Base-by-base conservation (phyloP, 2,329 filamentous ascomycete genomes). In the Calonectria montana region DNA sequence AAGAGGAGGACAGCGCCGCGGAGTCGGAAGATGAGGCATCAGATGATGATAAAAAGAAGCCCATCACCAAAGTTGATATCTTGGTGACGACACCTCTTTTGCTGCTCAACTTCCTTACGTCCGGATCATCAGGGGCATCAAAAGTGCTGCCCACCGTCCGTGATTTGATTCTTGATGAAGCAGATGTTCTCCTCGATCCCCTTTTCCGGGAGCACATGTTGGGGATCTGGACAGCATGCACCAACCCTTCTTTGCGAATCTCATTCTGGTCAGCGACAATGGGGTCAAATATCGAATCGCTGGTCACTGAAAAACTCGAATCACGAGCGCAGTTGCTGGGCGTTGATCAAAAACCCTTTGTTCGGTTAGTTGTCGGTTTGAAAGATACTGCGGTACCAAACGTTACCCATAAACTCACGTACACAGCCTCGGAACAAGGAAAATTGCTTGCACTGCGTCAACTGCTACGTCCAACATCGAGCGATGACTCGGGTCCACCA, bases 221-320 rank as follows among this genome's bases (percentile, higher is more conserved):
- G 43, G 89, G 90, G 4, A 92, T 98, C 73, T 98, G 96, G 95
- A 90, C 91, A 48, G 90, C 94, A 3, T 96, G 96, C 82, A 91
- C 87, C 2, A 92, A 92, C 76, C 87, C 90, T 3, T 84, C 88
- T n/a, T 86, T 98, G 10, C 90, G 92, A 27, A 88, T 95, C 4
- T 94, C 94, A 12, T 92, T 97, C 72, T 99, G 96, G 95, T 98
- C 97, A 16, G 97, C 97, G 16, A 99, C 97, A 0, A 98, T 99
- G 92, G 95, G 94, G 4, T 98, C 96, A 18, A 97, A 93, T 77
- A 94, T 98, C 48, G 97, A 99, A 84, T 88, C 92, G 23, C 87
- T 98, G 9, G 90, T 94, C 57, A 89, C 89, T 8, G 89, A 91
- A n/a, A 93, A 92, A 16, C 89, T 97, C 63, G 85, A 87, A 45